Base-by-base conservation (phyloP, 1,284 basidiomycete genomes). In the Grifola frondosa region DNA sequence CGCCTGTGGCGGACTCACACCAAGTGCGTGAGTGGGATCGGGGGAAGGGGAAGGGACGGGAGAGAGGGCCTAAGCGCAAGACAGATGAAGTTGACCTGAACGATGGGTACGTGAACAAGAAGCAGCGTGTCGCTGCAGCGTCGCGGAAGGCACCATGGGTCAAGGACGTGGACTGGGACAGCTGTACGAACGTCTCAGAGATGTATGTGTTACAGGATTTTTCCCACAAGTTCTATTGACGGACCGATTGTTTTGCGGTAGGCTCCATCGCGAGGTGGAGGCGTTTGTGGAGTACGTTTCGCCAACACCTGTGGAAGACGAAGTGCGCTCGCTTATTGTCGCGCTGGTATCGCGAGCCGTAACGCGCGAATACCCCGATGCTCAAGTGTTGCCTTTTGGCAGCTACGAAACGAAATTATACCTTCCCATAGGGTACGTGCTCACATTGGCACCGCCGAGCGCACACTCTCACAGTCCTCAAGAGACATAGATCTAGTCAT, bases 371-470 rank as follows among this genome's bases (percentile, higher is more conserved):
- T 97, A 91, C 70, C 78, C 83, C 0, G 91, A 96, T 55, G 92
- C 94, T 8, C 67, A 80, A 29, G 86, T 98, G 5, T 68, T 80
- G 42, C 87, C 94, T 0, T 99, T 99, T 64, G 96, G 96, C 13
- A 93, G 89, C 57, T 97, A 89, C 62, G 87, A 90, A 60, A 99
- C 96, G 9, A 91, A 93, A 59, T 72, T 99, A 20, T 99, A 99
- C 65, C 76, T 99, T 11, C 96, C 96, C 2, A 75, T 81, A 49
- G 96, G 94, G 93, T 95, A 62, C 59, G 85, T 40, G 4, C 15
- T 24, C 7, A 8, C 8, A 11, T 37, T 19, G 25, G 25, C n/a
- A 13, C 10, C 37, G 5, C 15, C 2, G 7, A n/a, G 40, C 21
- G 21, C 25, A 32, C 11, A 35, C 38, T 5, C 20, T 31, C 19